phyloP scores from a whole-genome alignment of 305 asterid genomes.

The Withania somnifera region DNA sequence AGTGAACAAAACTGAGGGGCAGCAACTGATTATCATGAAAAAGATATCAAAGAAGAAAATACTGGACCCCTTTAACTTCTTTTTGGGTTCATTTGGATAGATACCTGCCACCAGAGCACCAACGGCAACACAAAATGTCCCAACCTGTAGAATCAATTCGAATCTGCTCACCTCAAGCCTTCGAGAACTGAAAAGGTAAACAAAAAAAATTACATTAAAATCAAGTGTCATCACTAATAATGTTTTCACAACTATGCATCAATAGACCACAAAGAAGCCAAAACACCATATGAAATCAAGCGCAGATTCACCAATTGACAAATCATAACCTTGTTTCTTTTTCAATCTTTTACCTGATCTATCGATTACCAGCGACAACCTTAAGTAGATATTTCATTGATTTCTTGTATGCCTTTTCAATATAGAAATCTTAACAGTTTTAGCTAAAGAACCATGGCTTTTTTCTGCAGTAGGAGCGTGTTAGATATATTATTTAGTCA shows the following conservation, averaged over 20 bases:
- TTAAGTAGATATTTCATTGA: background rate
- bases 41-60: background rate
- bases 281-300: background rate
- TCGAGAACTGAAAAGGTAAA: slow-evolving; percentile 68
- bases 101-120: slow-evolving; percentile 95
- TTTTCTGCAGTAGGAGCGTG: background rate
- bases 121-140: slow-evolving; percentile 76
- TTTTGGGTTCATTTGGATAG: background rate
- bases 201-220: background rate
- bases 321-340: background rate
- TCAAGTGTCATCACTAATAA: background rate
- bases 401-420: background rate
- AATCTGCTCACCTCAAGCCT: slow-evolving; percentile 98
- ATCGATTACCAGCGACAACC: background rate
- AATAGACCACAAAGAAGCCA: background rate
- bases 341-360: background rate
- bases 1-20: background rate
- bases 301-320: background rate
- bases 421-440: background rate
- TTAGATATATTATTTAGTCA: background rate
- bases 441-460: background rate
- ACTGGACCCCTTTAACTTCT: background rate
- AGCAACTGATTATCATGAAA: background rate
- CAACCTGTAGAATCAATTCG: slow-evolving; percentile 95
- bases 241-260: background rate